These are phyloP conservation scores for Xylariaceae sp. DNA, from an alignment of 2,329 filamentous ascomycete genomes.

Conservation along the genomic window DNA sequence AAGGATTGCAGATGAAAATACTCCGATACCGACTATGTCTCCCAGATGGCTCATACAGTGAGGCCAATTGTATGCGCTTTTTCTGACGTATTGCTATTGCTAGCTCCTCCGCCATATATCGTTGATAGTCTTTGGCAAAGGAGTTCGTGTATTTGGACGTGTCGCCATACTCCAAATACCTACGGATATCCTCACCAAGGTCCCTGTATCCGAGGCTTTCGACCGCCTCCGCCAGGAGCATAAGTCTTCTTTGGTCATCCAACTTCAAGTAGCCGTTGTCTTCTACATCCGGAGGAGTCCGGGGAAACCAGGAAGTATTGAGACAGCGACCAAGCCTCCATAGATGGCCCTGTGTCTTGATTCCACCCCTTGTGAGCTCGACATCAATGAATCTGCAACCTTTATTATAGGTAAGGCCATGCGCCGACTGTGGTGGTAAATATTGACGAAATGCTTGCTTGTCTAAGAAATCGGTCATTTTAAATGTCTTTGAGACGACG, in stretches of 20 bases:
- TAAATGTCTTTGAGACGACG: background rate
- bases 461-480: background rate
- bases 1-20: too few species aligned
- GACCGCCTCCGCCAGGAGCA: background rate
- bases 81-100: too few species aligned
- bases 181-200: background rate
- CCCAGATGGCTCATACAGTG: too few species aligned
- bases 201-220: background rate
- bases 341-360: background rate
- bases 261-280: background rate
- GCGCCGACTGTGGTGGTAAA: background rate
- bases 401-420: background rate
- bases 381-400: background rate
- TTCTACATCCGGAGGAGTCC: background rate
- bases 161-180: background rate
- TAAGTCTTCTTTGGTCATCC: background rate
- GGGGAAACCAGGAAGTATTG: background rate
- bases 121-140: too few species aligned
- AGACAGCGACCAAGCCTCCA: background rate
- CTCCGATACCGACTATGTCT: too few species aligned
- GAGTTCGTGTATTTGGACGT: too few species aligned
- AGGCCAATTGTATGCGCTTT: too few species aligned
- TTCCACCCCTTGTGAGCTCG: background rate
- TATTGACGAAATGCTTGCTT: background rate
- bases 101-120: too few species aligned